Evolutionary conservation across 2,329 filamentous ascomycete genomes (phyloP).

Genomic region (Diaporthe batatas): DNA sequence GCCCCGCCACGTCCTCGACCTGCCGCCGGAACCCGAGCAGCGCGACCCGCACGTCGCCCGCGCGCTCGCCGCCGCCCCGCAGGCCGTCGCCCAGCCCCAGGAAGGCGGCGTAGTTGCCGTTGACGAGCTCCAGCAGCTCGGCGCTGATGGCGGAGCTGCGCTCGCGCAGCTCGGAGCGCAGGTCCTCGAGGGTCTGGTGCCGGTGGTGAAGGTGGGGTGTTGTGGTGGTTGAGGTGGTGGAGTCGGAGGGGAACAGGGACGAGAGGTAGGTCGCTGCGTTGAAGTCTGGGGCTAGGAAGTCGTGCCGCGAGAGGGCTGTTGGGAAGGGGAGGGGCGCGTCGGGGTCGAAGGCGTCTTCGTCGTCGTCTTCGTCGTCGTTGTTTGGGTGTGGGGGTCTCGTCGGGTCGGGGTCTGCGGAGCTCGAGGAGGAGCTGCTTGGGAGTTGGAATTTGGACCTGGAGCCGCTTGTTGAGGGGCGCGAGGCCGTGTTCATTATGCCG

Average conservation of each 20-base stretch:
- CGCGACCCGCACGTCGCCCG: constrained; percentile 90
- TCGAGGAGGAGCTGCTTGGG: constrained; percentile 48
- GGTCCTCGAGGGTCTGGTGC: constrained; percentile 95
- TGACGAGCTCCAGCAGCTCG: constrained; percentile 94
- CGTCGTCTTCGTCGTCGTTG: constrained; percentile 43
- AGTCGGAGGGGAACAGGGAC: constrained; percentile 52
- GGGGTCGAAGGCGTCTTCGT: constrained; percentile 54
- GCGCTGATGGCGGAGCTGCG: constrained; percentile 83
- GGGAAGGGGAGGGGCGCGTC: constrained; percentile 88
- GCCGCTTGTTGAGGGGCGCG: constrained; percentile 26
- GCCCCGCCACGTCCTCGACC: constrained; percentile 78
- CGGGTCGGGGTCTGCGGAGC: constrained; percentile 51
- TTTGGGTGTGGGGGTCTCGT: constrained; percentile 48
- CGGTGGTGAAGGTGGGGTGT: constrained; percentile 74
- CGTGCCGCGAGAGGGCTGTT: constrained; percentile 81
- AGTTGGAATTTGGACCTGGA: constrained; percentile 38
- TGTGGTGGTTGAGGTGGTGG: constrained; percentile 46
- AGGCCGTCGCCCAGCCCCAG: constrained; percentile 85
- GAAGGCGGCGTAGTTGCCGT: constrained; percentile 94
- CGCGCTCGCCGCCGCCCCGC: constrained; percentile 88
- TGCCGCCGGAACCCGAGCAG: constrained; percentile 88
- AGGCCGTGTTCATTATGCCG: constrained; percentile 22
- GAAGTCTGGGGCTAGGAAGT: constrained; percentile 85
- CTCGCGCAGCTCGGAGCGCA: constrained; percentile 86
- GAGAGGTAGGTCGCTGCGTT: constrained; percentile 85